A percentile compares a stretch with the other conserved stretches of the same genome.
Conservation (phyloP, 2,329 filamentous ascomycete genomes). For the Aspergillus texensis region DNA sequence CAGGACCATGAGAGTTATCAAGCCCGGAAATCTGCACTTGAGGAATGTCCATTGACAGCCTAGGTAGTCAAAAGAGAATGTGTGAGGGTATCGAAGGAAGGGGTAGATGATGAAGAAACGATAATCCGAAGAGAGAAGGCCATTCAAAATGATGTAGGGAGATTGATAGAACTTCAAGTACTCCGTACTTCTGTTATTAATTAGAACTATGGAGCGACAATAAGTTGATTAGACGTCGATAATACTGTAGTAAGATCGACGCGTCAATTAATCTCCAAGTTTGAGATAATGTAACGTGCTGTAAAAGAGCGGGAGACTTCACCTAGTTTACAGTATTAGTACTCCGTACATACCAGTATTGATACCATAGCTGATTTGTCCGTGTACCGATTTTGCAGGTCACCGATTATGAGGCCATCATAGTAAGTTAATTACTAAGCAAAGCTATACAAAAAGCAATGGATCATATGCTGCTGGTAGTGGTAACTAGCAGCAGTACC, state of each 20-base stretch:
- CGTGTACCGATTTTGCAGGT: too few species aligned
- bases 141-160: neutral
- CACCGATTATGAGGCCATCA: neutral
- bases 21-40: constrained; percentile 20
- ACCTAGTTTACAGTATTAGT: too few species aligned
- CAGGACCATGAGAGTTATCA: constrained; percentile 9
- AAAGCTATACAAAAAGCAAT: too few species aligned
- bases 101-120: neutral
- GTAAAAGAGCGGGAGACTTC: too few species aligned
- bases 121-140: neutral
- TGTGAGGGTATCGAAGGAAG: neutral
- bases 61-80: neutral
- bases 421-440: neutral
- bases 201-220: neutral
- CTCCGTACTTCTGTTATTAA: too few species aligned
- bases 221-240: too few species aligned
- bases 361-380: too few species aligned
- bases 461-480: too few species aligned
- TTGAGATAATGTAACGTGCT: too few species aligned
- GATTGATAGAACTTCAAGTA: neutral
- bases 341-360: too few species aligned
- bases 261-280: too few species aligned
- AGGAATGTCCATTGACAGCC: constrained; percentile 22
- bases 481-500: neutral
- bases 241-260: too few species aligned